Evolutionary conservation across 2,329 filamentous ascomycete species (phyloP).

Genomic region (Epichloe coenophiala): DNA sequence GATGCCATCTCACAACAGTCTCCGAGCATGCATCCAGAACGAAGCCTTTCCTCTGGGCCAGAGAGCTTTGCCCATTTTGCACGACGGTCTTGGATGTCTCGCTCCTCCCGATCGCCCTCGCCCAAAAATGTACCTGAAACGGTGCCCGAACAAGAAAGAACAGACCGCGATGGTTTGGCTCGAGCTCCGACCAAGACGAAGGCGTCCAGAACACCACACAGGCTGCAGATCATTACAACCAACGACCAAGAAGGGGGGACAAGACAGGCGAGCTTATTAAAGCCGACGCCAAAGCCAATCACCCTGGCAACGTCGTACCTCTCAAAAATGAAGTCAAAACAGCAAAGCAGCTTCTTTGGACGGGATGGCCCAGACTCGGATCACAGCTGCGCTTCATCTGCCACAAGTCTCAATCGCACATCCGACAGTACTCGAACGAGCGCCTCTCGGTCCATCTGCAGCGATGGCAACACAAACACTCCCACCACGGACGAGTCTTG

Average conservation of each 20-base stretch:
- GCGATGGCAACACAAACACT: slow-evolving; percentile 23
- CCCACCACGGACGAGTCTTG: slow-evolving; percentile 31
- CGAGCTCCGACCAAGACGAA: neutral
- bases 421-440: slow-evolving; percentile 22
- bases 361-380: slow-evolving; percentile 24
- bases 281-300: slow-evolving; percentile 24
- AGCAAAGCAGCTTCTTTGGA: slow-evolving; percentile 27
- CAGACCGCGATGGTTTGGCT: slow-evolving; percentile 6
- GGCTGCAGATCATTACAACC: slow-evolving; percentile 15
- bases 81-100: slow-evolving; percentile 6
- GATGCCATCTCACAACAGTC: slow-evolving; percentile 1
- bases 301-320: slow-evolving; percentile 35
- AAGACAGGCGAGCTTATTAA: slow-evolving; percentile 21
- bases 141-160: slow-evolving; percentile 11
- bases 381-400: slow-evolving; percentile 33
- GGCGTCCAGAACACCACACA: slow-evolving; percentile 10
- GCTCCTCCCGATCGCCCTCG: slow-evolving; percentile 20
- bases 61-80: slow-evolving; percentile 29
- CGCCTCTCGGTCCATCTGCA: slow-evolving; percentile 25
- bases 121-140: slow-evolving; percentile 22
- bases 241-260: slow-evolving; percentile 11
- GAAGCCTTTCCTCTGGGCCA: slow-evolving; percentile 24
- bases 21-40: slow-evolving; percentile 19
- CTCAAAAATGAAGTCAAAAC: slow-evolving; percentile 34
- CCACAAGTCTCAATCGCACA: slow-evolving; percentile 30